Evolutionary conservation across 2,329 filamentous ascomycete species (phyloP).

Genomic region (Talaromyces sp.): DNA sequence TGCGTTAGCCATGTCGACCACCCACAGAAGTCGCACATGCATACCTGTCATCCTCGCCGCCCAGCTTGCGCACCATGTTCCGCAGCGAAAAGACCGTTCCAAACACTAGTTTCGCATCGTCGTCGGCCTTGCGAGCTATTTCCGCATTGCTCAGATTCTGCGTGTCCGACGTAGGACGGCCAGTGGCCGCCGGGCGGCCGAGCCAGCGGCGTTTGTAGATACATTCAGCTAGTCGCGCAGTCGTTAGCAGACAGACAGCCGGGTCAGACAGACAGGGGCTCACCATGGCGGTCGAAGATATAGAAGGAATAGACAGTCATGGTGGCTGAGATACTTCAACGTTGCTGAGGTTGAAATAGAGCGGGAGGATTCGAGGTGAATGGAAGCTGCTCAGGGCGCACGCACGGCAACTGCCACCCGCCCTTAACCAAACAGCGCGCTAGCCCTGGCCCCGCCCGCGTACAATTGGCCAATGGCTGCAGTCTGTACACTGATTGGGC

Average conservation of each 20-base stretch:
- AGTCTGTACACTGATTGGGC: not conserved
- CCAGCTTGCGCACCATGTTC: slow-evolving; percentile 94
- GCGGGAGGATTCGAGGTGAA: not conserved
- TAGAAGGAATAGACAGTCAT: slow-evolving; percentile 98
- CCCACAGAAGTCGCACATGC: slow-evolving; percentile 9
- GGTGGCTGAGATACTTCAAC: slow-evolving; percentile 21
- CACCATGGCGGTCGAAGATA: slow-evolving; percentile 98
- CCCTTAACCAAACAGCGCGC: not conserved
- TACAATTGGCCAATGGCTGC: not conserved
- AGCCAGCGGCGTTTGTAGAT: slow-evolving; percentile 91
- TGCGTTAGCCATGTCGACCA: not conserved
- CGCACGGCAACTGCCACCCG: not conserved
- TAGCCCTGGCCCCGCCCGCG: not conserved
- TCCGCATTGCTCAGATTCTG: slow-evolving; percentile 41
- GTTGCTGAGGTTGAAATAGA: not conserved
- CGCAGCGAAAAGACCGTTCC: slow-evolving; percentile 93
- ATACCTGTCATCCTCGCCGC: slow-evolving; percentile 77
- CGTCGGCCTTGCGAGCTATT: slow-evolving; percentile 46
- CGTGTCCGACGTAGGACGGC: slow-evolving; percentile 46
- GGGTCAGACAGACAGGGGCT: slow-evolving; percentile 20
- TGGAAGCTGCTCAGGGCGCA: not conserved
- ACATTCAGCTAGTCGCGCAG: slow-evolving; percentile 69
- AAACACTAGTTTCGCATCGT: slow-evolving; percentile 96
- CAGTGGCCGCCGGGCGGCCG: slow-evolving; percentile 45
- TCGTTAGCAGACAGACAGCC: slow-evolving; percentile 7